A percentile compares a stretch with the other conserved stretches of the same genome.
These are phyloP conservation scores for Aspergillus sp. DNA, from an alignment of 2,329 filamentous ascomycete species.

Conservation along the genomic window DNA sequence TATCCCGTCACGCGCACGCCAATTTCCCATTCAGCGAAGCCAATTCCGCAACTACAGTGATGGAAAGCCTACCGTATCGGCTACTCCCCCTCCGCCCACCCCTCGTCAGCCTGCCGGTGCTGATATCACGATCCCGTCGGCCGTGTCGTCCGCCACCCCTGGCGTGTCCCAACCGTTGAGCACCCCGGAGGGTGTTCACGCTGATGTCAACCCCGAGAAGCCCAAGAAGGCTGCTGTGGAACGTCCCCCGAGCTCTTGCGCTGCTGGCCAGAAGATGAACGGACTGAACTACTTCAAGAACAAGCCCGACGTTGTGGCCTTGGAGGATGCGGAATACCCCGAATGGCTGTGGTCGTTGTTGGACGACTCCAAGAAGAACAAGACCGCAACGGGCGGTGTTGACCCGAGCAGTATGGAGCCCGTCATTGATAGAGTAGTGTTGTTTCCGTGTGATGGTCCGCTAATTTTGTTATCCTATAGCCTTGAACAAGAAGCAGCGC, in stretches of 20 bases:
- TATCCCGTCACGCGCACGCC: conserved; percentile 31
- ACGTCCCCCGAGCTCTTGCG: conserved; percentile 41
- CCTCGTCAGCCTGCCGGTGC: conserved; percentile 36
- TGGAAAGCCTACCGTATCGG: conserved; percentile 30
- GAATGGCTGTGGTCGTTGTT: conserved; percentile 51
- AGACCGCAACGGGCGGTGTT: conserved; percentile 39
- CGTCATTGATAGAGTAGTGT: background rate
- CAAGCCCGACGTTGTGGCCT: conserved; percentile 46
- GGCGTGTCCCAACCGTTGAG: conserved; percentile 45
- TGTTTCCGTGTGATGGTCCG: background rate
- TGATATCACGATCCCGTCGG: conserved; percentile 37
- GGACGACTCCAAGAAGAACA: conserved; percentile 37
- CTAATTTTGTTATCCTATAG: conserved; percentile 29
- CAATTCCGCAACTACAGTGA: conserved; percentile 39
- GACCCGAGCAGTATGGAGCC: conserved; percentile 42
- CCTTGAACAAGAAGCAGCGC: conserved; percentile 51
- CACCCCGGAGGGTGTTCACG: conserved; percentile 37
- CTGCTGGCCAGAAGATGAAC: conserved; percentile 42
- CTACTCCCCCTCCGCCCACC: conserved; percentile 32
- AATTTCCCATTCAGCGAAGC: conserved; percentile 31
- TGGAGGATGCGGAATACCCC: conserved; percentile 51
- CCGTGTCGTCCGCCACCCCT: conserved; percentile 42
- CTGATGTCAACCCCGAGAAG: conserved; percentile 28
- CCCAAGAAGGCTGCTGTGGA: conserved; percentile 29
- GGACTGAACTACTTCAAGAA: conserved; percentile 52